Base-by-base conservation (phyloP, 2,329 filamentous ascomycete species). In the Curvularia lunata region DNA sequence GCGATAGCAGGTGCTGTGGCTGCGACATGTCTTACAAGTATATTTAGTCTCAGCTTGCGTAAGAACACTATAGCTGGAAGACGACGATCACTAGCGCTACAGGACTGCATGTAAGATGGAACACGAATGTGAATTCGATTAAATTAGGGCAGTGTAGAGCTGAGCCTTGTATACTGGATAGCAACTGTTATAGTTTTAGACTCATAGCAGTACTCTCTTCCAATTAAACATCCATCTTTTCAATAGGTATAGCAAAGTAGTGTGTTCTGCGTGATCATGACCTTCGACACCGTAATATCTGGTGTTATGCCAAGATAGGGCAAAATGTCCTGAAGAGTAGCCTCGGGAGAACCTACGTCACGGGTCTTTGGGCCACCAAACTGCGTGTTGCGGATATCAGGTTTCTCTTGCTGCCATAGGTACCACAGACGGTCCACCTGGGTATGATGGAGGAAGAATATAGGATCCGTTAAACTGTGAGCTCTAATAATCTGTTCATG, bases 381-480 rank as follows among this genome's bases (percentile, higher is more conserved):
- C 13, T 52, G 30, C 40, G 12, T 41, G 2, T 47, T 25, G 5
- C 45, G 32, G 18, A 46, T 30, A 30, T 16, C 21, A 32, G 23
- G 12, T 13, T 48, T 42, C 18, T 48, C 19, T 13, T 40, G 38
- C 58, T 75, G 72, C 72, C 73, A 75, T 16, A 48, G 40, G 46
- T 61, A 68, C 73, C 72, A 75, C 21, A 75, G 19, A 16, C 66
- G 61, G 51, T 75, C 72, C 2, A 75, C 53, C 52, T 74, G 66
- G 3, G 60, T 48, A 48, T 74, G 73, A 53, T 75, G 73, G 19
- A 75, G 61, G 58, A 73, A 74, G 52, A 74, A 75, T 7, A 70
- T 49, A 1, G 71, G 72, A 58, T 75, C 54, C 52, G 25, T 34
- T 16, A 13, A 18, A 37, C 6, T 28, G 13, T 23, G 5, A 43